Percentiles rank a stretch among this genome's conserved stretches.
Conservation (phyloP, 768 basidiomycete species). For the Cubamyces sp. region DNA sequence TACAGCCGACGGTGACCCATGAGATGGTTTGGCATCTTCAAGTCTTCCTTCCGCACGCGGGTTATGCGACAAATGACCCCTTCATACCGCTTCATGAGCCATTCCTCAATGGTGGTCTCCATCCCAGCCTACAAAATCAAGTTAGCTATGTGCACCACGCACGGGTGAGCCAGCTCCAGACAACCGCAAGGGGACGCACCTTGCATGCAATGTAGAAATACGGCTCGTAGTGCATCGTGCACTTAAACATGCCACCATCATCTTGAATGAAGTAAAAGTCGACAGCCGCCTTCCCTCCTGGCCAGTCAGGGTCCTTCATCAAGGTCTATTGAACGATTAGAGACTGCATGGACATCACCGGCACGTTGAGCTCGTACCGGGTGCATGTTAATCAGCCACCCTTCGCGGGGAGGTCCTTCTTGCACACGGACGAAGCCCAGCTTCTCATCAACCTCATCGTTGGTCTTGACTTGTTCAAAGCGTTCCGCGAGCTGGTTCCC, state of each 20-base stretch:
- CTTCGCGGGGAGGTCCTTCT: conserved; percentile 77
- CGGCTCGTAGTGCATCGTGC: conserved; percentile 89
- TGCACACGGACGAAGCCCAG: conserved; percentile 84
- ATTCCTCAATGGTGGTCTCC: conserved; percentile 92
- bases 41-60: conserved; percentile 88
- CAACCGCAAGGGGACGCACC: conserved; percentile 47
- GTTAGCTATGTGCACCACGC: neutral
- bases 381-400: conserved; percentile 99
- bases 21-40: conserved; percentile 94
- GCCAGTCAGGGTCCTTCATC: conserved; percentile 82
- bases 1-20: conserved; percentile 92
- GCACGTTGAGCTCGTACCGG: conserved; percentile 59
- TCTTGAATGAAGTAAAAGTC: conserved; percentile 98
- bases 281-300: conserved; percentile 86
- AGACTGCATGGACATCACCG: neutral
- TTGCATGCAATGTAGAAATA: conserved; percentile 95
- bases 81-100: conserved; percentile 92
- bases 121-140: conserved; percentile 62
- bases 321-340: conserved; percentile 59
- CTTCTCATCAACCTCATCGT: conserved; percentile 92
- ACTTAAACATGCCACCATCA: conserved; percentile 96
- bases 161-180: neutral
- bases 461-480: conserved; percentile 76
- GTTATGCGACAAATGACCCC: conserved; percentile 79
- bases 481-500: conserved; percentile 84